Base-by-base conservation (phyloP, 176 grass and related monocot species). In the Musa troglodytarum region DNA sequence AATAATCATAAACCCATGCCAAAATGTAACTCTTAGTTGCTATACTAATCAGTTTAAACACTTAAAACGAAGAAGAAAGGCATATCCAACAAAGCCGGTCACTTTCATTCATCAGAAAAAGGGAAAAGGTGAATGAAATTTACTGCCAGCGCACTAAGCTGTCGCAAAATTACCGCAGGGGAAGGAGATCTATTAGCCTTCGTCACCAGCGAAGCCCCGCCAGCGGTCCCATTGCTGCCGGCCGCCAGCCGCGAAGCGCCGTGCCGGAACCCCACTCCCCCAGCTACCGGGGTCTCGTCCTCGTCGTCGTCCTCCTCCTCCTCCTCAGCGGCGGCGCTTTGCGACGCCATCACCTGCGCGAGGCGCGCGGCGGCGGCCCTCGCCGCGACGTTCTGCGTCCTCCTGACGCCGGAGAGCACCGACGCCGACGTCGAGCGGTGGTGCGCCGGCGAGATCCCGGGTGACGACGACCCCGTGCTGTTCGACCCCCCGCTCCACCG, bases 261-360 rank as follows among this genome's bases (percentile, higher is more conserved):
- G 71, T 87, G 83, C 77, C 91, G 70, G 24, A 72, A 75, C 12
- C 53, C 78, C 72, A 78, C 0, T 82, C 50, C 43, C 78, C 81
- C 15, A 72, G 80, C 58, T 75, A 69, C 12, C 81, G 81, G 73
- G 75, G 70, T 11, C 63, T 55, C 81, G 23, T 87, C 83, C 1
- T 98, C 90, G 6, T 94, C 88, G 0, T 99, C 88, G 28, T 89
- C 90, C 23, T 86, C 83, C 55, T 99, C 88, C 22, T 89, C 90
- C 23, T 86, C 83, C 55, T 79, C 88, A n/a, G 80, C 86, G 14
- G 86, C 84, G 64, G 86, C 86, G 74, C 81, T 93, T 85, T 95
- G 91, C 3, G 96, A 99, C 22, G 96, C 88, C 96, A 99, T 99
- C 50, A 99, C 95, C 79, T 99, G 96, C 52, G 91, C 88, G 17